Conservation (phyloP, 2,329 filamentous ascomycete genomes). For the Diaporthe humulicola region DNA sequence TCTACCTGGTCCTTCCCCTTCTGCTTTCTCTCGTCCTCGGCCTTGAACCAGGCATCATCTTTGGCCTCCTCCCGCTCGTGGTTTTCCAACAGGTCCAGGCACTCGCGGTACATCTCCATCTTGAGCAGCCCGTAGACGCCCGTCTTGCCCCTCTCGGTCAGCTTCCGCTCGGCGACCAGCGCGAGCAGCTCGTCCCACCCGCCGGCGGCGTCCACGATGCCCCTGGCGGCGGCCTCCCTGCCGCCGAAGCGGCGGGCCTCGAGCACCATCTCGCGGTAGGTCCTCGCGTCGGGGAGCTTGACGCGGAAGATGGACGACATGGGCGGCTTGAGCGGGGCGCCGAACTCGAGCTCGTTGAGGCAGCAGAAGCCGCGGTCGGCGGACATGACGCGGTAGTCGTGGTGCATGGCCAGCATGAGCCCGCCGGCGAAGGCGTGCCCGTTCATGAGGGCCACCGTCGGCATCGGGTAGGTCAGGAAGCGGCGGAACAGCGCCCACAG, state of each 20-base stretch:
- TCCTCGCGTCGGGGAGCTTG: conserved; percentile 68
- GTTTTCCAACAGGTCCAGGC: conserved; percentile 68
- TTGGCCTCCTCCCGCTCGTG: conserved; percentile 64
- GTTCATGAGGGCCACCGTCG: conserved; percentile 82
- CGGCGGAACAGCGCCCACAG: conserved; percentile 76
- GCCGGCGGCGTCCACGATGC: conserved; percentile 77
- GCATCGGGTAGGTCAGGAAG: conserved; percentile 82
- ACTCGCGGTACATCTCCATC: conserved; percentile 80
- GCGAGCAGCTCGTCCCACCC: conserved; percentile 73
- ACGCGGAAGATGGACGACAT: conserved; percentile 82
- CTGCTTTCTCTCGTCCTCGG: conserved; percentile 57
- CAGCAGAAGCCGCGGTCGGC: conserved; percentile 79
- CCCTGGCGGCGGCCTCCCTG: conserved; percentile 72
- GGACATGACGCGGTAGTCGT: conserved; percentile 86
- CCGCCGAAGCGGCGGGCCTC: conserved; percentile 79
- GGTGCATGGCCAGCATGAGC: conserved; percentile 85
- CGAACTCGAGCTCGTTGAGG: conserved; percentile 86
- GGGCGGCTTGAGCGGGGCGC: conserved; percentile 78
- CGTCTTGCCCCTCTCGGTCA: conserved; percentile 73
- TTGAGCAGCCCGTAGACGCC: conserved; percentile 81
- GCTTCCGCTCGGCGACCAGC: conserved; percentile 70
- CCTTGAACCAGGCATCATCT: conserved; percentile 56
- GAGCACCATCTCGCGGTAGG: conserved; percentile 76
- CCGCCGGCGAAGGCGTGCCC: conserved; percentile 87
- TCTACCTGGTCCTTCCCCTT: conserved; percentile 61